Percentiles rank a stretch among this genome's conserved stretches.
Evolutionary conservation across 306 rosid species (phyloP).

Genomic region (Arachis hypogaea): DNA sequence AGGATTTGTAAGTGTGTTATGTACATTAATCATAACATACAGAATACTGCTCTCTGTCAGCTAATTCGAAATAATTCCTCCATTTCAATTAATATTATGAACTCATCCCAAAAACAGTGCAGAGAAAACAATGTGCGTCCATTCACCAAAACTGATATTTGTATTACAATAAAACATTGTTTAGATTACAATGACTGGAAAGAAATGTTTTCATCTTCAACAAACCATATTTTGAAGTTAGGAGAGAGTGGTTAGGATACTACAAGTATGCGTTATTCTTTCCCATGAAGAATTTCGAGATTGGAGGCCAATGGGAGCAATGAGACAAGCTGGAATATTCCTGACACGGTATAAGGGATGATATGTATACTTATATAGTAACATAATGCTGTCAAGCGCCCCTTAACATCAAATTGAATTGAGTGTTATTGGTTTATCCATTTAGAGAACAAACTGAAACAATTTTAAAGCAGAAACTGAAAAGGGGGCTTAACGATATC

Average conservation of each 20-base stretch:
- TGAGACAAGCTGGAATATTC: constrained; percentile 11
- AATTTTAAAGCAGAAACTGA: constrained; percentile 4
- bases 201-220: constrained; percentile 18
- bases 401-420: constrained; percentile 20
- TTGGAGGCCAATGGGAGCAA: constrained; percentile 12
- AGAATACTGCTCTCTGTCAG: constrained; percentile 11
- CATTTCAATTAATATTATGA: not conserved
- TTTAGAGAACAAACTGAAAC: constrained; percentile 2
- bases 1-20: not conserved
- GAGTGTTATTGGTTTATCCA: constrained; percentile 12
- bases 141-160: constrained; percentile 14
- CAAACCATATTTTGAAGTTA: constrained; percentile 7
- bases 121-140: not conserved
- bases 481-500: constrained; percentile 27
- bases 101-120: not conserved
- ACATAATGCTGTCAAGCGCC: not conserved
- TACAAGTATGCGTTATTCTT: not conserved
- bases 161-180: not conserved
- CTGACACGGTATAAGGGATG: not conserved
- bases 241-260: not conserved
- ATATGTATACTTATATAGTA: not conserved
- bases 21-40: not conserved
- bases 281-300: constrained; percentile 6
- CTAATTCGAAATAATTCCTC: constrained; percentile 15
- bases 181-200: constrained; percentile 27